phyloP scores from a whole-genome alignment of 2,329 filamentous ascomycete genomes.

The Sphaerulina vaccinii region DNA sequence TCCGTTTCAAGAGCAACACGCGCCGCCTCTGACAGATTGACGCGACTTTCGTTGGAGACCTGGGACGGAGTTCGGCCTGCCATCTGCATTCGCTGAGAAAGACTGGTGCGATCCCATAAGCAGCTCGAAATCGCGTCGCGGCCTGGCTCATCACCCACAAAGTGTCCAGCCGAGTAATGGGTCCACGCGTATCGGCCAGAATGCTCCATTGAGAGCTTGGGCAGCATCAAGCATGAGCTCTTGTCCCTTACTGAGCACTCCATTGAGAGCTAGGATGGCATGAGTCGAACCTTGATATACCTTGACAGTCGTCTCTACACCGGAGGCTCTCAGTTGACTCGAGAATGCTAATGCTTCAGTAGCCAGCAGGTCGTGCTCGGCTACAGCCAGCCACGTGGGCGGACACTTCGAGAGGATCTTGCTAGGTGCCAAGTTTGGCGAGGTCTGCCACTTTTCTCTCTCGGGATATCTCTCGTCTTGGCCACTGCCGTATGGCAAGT shows the following conservation, averaged over 20 bases:
- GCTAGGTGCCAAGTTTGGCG: constrained; percentile 21
- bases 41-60: too few relatives aligned
- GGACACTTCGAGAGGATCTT: constrained; percentile 24
- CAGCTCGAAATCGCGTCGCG: background rate
- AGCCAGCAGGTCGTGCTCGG: constrained; percentile 23
- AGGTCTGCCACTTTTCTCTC: constrained; percentile 26
- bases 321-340: constrained; percentile 15
- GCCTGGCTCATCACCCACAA: background rate
- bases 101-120: too few relatives aligned
- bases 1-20: too few relatives aligned
- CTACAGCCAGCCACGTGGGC: constrained; percentile 24
- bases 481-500: constrained; percentile 14
- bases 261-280: constrained; percentile 22
- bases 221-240: constrained; percentile 25
- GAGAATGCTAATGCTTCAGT: constrained; percentile 24
- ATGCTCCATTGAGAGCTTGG: constrained; percentile 16
- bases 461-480: background rate
- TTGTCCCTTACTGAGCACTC: constrained; percentile 19
- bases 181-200: constrained; percentile 20
- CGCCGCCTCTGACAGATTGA: too few relatives aligned
- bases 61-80: too few relatives aligned
- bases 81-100: too few relatives aligned
- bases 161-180: constrained; percentile 14
- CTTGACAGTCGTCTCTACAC: constrained; percentile 20
- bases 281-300: constrained; percentile 25